Conservation (phyloP, 305 asterid genomes). For the Solanum aculeatissimum region DNA sequence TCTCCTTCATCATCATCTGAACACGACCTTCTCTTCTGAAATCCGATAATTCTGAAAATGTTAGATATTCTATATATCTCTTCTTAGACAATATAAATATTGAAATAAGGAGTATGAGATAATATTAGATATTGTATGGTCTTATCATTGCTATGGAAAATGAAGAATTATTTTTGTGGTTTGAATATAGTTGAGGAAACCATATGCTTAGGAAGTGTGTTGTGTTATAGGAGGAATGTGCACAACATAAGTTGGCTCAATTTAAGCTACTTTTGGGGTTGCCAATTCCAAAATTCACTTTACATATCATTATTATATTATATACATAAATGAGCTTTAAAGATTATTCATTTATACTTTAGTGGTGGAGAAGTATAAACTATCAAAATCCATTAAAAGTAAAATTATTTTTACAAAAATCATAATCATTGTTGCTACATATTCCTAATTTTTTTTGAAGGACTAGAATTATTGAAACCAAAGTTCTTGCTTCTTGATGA, state of each 20-base stretch:
- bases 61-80: neutral
- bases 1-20: neutral
- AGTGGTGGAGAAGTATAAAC: neutral
- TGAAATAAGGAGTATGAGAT: neutral
- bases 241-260: neutral
- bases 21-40: neutral
- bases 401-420: too few species aligned
- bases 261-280: neutral
- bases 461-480: neutral
- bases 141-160: neutral
- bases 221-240: neutral
- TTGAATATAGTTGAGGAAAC: neutral
- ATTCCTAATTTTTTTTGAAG: neutral
- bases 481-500: neutral
- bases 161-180: neutral
- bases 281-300: neutral
- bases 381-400: too few species aligned
- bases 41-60: neutral
- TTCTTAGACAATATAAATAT: too few species aligned
- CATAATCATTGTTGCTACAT: too few species aligned
- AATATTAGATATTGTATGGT: neutral
- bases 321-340: neutral
- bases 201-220: neutral
- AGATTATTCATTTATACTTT: neutral
- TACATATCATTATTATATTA: neutral